Conservation (phyloP, 2,329 filamentous ascomycete genomes). For the Colletotrichum musicola region DNA sequence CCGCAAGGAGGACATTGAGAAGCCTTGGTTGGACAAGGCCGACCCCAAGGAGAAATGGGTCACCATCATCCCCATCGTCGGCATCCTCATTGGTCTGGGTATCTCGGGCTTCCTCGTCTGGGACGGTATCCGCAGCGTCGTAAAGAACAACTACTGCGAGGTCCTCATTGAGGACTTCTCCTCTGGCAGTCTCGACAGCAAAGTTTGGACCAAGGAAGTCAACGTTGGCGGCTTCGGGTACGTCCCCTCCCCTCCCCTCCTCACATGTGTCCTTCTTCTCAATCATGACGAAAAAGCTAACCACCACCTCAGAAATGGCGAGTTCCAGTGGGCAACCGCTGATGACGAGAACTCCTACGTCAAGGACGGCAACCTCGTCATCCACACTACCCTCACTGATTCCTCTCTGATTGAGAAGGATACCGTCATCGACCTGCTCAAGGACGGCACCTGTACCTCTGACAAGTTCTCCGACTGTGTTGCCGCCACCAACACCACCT, state of each 20-base stretch:
- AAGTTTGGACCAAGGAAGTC: constrained; percentile 80
- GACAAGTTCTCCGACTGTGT: constrained; percentile 69
- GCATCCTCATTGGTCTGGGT: constrained; percentile 75
- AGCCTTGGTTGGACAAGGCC: constrained; percentile 80
- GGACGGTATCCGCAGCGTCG: constrained; percentile 78
- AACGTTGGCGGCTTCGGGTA: constrained; percentile 83
- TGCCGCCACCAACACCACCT: constrained; percentile 77
- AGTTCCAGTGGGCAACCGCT: constrained; percentile 83
- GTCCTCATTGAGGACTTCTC: constrained; percentile 77
- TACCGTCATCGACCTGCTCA: constrained; percentile 75
- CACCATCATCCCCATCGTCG: constrained; percentile 81
- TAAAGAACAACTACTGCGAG: constrained; percentile 79
- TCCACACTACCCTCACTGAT: constrained; percentile 84
- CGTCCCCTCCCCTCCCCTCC: constrained; percentile 46
- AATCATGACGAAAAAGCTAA: constrained; percentile 14
- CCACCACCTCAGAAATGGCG: constrained; percentile 71
- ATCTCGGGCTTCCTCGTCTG: constrained; percentile 80
- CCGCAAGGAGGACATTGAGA: constrained; percentile 78
- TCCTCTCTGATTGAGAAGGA: constrained; percentile 73
- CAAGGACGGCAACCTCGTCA: constrained; percentile 75
- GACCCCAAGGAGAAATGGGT: constrained; percentile 89
- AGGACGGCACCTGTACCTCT: constrained; percentile 77
- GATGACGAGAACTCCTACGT: constrained; percentile 81
- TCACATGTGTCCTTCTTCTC: neutral
- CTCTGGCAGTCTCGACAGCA: constrained; percentile 64